Base-by-base conservation (phyloP, 2,329 filamentous ascomycete genomes). In the Colletotrichum liaoningense region DNA sequence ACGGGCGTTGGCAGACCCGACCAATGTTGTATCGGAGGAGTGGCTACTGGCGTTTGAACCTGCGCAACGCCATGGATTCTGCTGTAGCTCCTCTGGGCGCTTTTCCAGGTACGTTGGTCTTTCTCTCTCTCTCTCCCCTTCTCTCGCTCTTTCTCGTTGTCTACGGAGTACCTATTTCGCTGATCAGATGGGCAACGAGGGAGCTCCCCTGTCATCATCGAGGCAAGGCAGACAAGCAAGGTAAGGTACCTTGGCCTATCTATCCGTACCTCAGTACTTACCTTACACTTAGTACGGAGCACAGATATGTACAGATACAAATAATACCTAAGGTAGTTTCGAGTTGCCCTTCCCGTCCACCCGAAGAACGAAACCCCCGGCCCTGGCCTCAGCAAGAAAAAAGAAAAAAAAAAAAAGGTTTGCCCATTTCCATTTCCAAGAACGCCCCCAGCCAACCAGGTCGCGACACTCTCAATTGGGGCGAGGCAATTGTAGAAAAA, bases 21-120 rank as follows among this genome's bases (percentile, higher is more conserved):
- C 67, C 30, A 73, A 73, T 57, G 33, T 60, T 70, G 70, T 70
- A 70, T 65, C 60, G 67, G 49, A 42, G 42, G 46, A 64, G 70
- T 73, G 67, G 66, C 66, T 64, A 67, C 65, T 69, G 58, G 58
- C 38, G 69, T 72, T 72, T 63, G 35, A 69, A 71, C 63, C 63
- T 62, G 69, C 30, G 55, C 14, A 55, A 63, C 42, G 52, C 62
- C 67, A 64, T 38, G 67, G 38, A 33, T 60, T 26, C 38, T 24
- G n/a, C 63, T 65, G 42, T 49, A n/a, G 42, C 42, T 49, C 19
- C 42, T 49, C 42, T 49, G 42, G 19, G 42, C 42, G 19, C 19
- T 12, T 35, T 3, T 35, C 33, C 42, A 46, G 30, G 30, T 4
- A 33, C 30, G 14, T 42, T 7, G 14, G 12, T 42, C 38, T 7